Base-by-base conservation (phyloP, 176 grass and related monocot species). In the Cenchrus purpureus region DNA sequence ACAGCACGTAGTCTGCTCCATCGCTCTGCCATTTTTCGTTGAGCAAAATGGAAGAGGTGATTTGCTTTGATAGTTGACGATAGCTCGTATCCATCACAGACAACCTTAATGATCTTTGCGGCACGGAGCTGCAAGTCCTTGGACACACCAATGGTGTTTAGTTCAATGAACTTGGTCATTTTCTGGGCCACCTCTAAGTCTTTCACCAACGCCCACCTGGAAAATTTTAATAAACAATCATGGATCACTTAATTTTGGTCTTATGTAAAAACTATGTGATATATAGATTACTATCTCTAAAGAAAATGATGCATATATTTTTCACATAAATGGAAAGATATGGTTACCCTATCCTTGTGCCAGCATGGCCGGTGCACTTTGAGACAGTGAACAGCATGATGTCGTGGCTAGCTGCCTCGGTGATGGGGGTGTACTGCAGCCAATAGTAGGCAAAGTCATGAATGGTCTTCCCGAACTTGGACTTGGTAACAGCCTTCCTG, bases 391-490 rank as follows among this genome's bases (percentile, higher is more conserved):
- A 98, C 16, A 98, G 68, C 91, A 93, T 95, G 67, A 98, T 68
- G 63, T 98, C 95, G 3, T 95, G 85, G 56, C 56, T 54, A 1
- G 89, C 87, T 6, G 37, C 42, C 16, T 52, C 10, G 2, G 58
- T 91, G 77, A 98, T 94, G 16, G 95, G 85, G 0, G 95, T 94
- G 72, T 98, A 95, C 15, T 93, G 91, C 48, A 93, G 95, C 95
- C 95, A 98, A 73, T 93, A 90, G 81, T 98, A 98, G 2, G 96
- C 96, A 13, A 98, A 56, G 84, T 98, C 96, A 2, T 98, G 91
- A 48, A 98, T 69, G 16, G 43, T 8, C 71, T 88, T 93, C 51
- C 86, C 86, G 4, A 70, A 76, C 22, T 82, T 66, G 12, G 92
- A 87, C 6, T 73, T 75, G 62, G 93, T 25, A 16, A 98, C 87